Evolutionary conservation across 345 rosid species (phyloP), one percentile per base, ranked within the genome.

Genomic region (Clausena lansium): DNA sequence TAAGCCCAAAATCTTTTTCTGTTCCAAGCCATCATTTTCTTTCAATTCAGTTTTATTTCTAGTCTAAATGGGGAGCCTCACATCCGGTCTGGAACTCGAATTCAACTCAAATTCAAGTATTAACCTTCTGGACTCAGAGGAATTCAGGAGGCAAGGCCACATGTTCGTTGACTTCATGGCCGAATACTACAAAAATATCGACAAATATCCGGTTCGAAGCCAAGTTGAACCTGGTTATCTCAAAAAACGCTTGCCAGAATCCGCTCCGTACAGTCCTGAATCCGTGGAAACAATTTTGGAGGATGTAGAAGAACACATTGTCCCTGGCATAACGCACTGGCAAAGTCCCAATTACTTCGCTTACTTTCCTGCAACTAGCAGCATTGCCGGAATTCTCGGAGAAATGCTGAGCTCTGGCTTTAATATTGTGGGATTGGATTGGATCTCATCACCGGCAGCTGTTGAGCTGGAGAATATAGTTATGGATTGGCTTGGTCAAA

Each of bases 321-420:
- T 88, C 25, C 91, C 86, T 1, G 86, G 88, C 19, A 63, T 88
- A 24, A 86, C 91, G 4, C 88, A 86, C 10, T 86, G 88, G 91
- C 85, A 81, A 41, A 84, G 85, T 74, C 88, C 91, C 9, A 74
- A 57, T 20, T 83, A 73, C 74, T 86, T 86, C 27, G 91, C 81
- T 6, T 86, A 79, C 80, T 88, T 78, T 74, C 86, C 76, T 1
- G 36, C 73, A 10, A 78, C 65, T 20, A 58, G 38, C 0, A 86
- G 86, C 79, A 76, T 27, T 13, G 84, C 87, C 0, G 84, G 77
- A 3, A 75, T 85, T 27, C 67, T 86, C 0, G 86, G 88, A 0
- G 89, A 88, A 41, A 78, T 86, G 75, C 83, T 86, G 41, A 38
- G 83, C 30, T 20, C 84, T 2, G 88, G 86, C 22, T 84, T 88